Conservation (phyloP, 176 grass and related monocot species). For the Cenchrus purpureus region DNA sequence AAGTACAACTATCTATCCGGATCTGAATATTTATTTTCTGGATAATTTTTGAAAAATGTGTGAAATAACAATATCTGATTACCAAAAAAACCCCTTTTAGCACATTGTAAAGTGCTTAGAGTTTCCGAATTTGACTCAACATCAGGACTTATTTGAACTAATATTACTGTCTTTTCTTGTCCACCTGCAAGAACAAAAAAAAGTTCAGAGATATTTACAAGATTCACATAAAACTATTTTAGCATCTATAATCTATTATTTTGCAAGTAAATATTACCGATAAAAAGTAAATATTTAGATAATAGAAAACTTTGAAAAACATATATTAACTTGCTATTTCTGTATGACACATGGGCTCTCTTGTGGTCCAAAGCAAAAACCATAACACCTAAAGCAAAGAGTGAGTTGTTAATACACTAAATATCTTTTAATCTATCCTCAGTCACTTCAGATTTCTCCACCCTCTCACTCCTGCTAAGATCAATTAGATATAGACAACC, state of each 20-base stretch:
- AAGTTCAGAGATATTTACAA: constrained; percentile 20
- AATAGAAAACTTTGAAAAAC: constrained; percentile 97
- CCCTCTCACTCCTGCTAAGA: constrained; percentile 87
- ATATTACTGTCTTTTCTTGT: constrained; percentile 95
- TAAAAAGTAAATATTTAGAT: constrained; percentile 21
- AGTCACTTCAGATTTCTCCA: constrained; percentile 86
- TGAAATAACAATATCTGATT: no score
- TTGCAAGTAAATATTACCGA: constrained; percentile 11
- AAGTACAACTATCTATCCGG: no score
- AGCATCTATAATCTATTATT: constrained; percentile 8
- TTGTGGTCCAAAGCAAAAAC: constrained; percentile 89
- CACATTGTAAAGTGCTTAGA: constrained; percentile 91
- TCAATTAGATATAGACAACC: constrained; percentile 93
- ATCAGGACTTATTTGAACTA: constrained; percentile 98
- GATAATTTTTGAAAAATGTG: no score
- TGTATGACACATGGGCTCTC: constrained; percentile 83
- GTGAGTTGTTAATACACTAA: constrained; percentile 90
- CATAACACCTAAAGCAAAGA: constrained; percentile 89
- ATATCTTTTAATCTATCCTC: constrained; percentile 91
- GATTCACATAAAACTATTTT: constrained; percentile 7
- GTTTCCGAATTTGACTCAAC: constrained; percentile 93
- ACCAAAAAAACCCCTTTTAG: constrained; percentile 57
- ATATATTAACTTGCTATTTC: constrained; percentile 95
- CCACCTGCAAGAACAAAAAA: constrained; percentile 62
- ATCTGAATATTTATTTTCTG: no score